phyloP scores from a whole-genome alignment of 805 yeast genomes.

The Wickerhamomyces silvicola region DNA sequence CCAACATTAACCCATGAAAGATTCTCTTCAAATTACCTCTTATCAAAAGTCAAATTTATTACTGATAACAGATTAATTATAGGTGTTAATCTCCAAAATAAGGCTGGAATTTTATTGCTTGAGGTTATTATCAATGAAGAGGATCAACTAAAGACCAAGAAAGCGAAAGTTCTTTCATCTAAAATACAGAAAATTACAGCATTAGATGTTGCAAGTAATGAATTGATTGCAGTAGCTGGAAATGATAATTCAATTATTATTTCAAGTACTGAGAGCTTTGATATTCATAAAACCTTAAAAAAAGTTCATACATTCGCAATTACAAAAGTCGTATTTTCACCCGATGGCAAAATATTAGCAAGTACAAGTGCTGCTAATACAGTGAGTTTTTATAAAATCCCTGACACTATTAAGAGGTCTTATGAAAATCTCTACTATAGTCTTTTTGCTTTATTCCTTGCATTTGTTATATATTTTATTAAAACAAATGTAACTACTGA shows the following conservation, averaged over 20 bases:
- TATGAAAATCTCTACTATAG: constrained; percentile 8
- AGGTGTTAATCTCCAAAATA: constrained; percentile 36
- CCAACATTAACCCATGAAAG: constrained; percentile 8
- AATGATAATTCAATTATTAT: constrained; percentile 60
- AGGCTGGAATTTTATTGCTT: constrained; percentile 33
- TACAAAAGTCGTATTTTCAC: constrained; percentile 64
- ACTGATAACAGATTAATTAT: constrained; percentile 30
- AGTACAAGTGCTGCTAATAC: constrained; percentile 75
- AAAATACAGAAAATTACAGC: constrained; percentile 53
- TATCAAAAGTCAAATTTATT: constrained; percentile 39
- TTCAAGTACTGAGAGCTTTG: constrained; percentile 45
- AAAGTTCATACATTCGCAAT: constrained; percentile 78
- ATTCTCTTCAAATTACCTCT: constrained; percentile 16
- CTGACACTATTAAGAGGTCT: constrained; percentile 32
- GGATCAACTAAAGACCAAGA: constrained; percentile 25
- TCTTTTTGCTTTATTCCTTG: constrained; percentile 5
- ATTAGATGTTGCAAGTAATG: constrained; percentile 34
- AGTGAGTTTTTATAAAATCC: constrained; percentile 55
- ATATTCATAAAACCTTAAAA: constrained; percentile 41
- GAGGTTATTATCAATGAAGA: constrained; percentile 19
- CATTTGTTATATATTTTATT: constrained; percentile 4
- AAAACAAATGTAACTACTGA: constrained; percentile 11
- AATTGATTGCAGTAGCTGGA: constrained; percentile 36
- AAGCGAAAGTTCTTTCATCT: constrained; percentile 34
- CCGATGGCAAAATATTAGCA: constrained; percentile 60